Percentiles rank a stretch among this genome's conserved stretches.
phyloP scores from a whole-genome alignment of 2,329 filamentous ascomycete species.

The Aureobasidium subglaciale region DNA sequence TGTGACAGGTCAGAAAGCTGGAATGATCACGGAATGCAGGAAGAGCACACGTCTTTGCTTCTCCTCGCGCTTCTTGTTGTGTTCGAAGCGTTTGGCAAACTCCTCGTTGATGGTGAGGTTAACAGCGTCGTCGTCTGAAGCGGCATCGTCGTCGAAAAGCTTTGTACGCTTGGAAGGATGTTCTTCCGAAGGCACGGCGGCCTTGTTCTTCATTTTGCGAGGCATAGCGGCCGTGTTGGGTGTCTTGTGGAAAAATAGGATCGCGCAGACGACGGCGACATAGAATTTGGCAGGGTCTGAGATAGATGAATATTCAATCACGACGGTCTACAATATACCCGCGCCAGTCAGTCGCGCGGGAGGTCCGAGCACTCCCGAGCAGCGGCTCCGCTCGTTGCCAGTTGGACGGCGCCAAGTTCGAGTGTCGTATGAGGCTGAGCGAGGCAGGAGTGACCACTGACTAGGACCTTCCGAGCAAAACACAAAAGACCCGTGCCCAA shows the following conservation, averaged over 20 bases:
- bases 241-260: neutral
- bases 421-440: neutral
- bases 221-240: neutral
- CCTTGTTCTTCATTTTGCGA: conserved; percentile 15
- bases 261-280: neutral
- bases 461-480: too few relatives aligned
- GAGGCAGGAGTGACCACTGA: neutral
- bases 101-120: conserved; percentile 72
- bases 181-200: conserved; percentile 7
- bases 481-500: neutral
- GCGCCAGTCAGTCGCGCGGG: neutral
- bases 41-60: conserved; percentile 54
- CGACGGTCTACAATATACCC: neutral
- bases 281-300: conserved; percentile 8
- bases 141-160: conserved; percentile 22
- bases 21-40: conserved; percentile 14
- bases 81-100: conserved; percentile 81
- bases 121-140: conserved; percentile 21
- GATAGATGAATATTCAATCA: neutral
- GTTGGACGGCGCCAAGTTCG: neutral
- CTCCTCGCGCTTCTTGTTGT: conserved; percentile 97
- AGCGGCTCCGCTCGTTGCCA: neutral
- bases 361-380: conserved; percentile 4
- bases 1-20: conserved; percentile 30
- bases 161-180: conserved; percentile 27